Conservation (phyloP, 257 asterid genomes). For the Solanum verrucosum region DNA sequence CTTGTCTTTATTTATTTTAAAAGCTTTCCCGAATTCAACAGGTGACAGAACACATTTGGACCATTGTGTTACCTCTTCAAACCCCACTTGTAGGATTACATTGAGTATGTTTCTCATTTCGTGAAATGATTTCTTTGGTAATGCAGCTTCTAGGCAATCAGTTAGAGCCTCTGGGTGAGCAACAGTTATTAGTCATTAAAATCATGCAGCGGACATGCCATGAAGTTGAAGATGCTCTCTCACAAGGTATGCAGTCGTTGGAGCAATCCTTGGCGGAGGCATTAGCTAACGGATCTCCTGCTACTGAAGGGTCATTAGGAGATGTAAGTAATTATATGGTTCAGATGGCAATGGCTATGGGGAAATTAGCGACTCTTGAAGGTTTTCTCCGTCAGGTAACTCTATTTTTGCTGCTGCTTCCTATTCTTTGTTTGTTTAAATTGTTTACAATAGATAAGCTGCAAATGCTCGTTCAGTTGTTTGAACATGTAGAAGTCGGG, state of each 20-base stretch:
- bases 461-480: not conserved
- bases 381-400: conserved; percentile 72
- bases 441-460: not conserved
- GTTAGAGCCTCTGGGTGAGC: no score
- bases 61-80: no score
- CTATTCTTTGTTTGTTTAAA: not conserved
- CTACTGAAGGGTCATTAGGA: conserved; percentile 52
- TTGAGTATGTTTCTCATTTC: no score
- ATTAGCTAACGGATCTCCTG: conserved; percentile 51
- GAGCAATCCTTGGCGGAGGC: conserved; percentile 84
- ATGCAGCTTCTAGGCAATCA: no score
- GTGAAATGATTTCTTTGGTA: no score
- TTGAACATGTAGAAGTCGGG: not conserved
- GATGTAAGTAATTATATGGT: conserved; percentile 65
- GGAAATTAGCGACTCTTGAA: conserved; percentile 76
- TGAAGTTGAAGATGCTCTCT: conserved; percentile 87
- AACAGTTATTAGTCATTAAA: no score
- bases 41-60: no score
- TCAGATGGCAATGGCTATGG: conserved; percentile 99
- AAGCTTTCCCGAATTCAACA: no score
- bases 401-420: not conserved
- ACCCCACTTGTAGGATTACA: no score
- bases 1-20: not conserved
- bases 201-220: conserved; percentile 46
- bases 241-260: conserved; percentile 81